phyloP scores from a whole-genome alignment of 306 rosid species.

The Dalbergia cultrata region DNA sequence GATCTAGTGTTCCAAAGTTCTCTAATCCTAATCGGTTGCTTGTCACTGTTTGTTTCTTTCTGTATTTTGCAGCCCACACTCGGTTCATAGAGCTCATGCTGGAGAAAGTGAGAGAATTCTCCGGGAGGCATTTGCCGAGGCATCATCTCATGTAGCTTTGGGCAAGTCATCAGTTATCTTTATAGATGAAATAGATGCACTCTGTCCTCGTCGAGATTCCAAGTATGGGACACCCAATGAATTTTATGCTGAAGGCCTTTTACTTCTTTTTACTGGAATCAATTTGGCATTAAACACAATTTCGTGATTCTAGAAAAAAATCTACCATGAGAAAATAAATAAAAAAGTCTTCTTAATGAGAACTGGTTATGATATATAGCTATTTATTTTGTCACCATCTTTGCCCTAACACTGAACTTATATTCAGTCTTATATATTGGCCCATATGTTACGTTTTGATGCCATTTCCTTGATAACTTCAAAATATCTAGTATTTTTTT shows the following conservation, averaged over 20 bases:
- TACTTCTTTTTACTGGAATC: not conserved
- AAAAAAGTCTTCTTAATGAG: not conserved
- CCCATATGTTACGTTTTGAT: slow-evolving; percentile 11
- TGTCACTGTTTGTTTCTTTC: slow-evolving; percentile 38
- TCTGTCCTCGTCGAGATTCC: slow-evolving; percentile 87
- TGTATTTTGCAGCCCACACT: slow-evolving; percentile 73
- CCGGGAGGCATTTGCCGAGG: slow-evolving; percentile 84
- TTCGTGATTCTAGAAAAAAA: slow-evolving; percentile 25
- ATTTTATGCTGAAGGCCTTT: slow-evolving; percentile 24
- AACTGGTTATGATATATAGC: not conserved
- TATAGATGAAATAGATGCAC: slow-evolving; percentile 89
- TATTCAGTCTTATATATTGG: not conserved
- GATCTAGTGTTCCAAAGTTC: slow-evolving; percentile 14
- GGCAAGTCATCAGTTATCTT: slow-evolving; percentile 82
- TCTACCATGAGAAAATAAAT: not conserved
- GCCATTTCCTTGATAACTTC: slow-evolving; percentile 8
- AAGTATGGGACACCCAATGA: slow-evolving; percentile 57
- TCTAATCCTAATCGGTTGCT: slow-evolving; percentile 18
- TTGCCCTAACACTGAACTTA: not conserved
- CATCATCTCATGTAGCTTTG: slow-evolving; percentile 62
- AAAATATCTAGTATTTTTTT: not conserved
- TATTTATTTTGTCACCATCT: slow-evolving; percentile 14
- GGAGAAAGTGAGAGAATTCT: slow-evolving; percentile 88
- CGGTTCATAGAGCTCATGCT: slow-evolving; percentile 74
- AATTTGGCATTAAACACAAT: slow-evolving; percentile 28